Conservation (phyloP, 2,329 filamentous ascomycete genomes). For the Neopestalotiopsis rosae region DNA sequence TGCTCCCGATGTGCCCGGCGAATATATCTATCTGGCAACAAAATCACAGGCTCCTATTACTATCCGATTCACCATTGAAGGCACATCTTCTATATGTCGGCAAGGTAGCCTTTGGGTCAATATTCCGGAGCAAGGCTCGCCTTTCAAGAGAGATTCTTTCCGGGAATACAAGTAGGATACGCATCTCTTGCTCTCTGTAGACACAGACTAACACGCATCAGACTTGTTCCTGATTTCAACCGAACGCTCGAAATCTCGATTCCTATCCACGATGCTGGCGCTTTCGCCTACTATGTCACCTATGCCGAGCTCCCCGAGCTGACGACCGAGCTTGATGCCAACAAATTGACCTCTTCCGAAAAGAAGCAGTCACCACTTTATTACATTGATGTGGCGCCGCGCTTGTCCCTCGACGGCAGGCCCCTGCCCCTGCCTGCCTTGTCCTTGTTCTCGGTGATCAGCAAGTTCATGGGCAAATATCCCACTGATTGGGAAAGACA, state of each 20-base stretch:
- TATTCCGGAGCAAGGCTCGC: constrained; percentile 76
- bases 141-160: constrained; percentile 81
- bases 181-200: neutral
- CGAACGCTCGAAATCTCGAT: constrained; percentile 89
- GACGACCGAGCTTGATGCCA: constrained; percentile 57
- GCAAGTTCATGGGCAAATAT: constrained; percentile 97
- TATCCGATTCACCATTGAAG: constrained; percentile 89
- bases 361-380: constrained; percentile 76
- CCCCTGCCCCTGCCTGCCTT: constrained; percentile 84
- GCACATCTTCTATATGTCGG: constrained; percentile 93
- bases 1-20: constrained; percentile 84
- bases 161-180: constrained; percentile 79
- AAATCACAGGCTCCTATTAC: constrained; percentile 74
- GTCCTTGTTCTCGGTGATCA: constrained; percentile 91
- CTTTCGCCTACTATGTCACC: constrained; percentile 93
- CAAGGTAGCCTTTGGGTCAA: constrained; percentile 97
- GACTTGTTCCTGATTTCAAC: constrained; percentile 91
- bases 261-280: constrained; percentile 80
- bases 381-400: constrained; percentile 93
- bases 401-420: constrained; percentile 74
- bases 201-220: constrained; percentile 40
- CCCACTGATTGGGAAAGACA: constrained; percentile 90
- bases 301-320: constrained; percentile 87
- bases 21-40: constrained; percentile 90
- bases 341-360: constrained; percentile 52